Evolutionary conservation across 768 basidiomycete species (phyloP).

Genomic region (Leccinellum albellum): DNA sequence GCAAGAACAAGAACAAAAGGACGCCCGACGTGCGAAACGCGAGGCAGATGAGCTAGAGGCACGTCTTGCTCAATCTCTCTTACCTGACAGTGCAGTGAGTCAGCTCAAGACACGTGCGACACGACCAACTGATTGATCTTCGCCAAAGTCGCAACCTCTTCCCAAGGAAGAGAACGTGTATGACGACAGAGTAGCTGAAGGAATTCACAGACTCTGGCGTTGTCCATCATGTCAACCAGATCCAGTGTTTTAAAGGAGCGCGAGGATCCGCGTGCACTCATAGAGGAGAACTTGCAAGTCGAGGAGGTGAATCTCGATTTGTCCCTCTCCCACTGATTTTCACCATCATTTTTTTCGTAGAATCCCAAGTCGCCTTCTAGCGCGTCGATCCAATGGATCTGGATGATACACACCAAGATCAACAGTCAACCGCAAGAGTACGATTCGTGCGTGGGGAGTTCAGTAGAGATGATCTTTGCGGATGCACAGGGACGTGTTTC

Average conservation of each 20-base stretch:
- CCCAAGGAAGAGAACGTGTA: slow-evolving; percentile 68
- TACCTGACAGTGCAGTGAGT: slow-evolving; percentile 86
- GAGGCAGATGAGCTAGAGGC: slow-evolving; percentile 79
- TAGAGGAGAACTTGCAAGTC: slow-evolving; percentile 89
- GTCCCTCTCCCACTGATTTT: background rate
- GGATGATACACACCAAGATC: slow-evolving; percentile 92
- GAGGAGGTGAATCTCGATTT: slow-evolving; percentile 62
- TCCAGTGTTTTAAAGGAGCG: slow-evolving; percentile 95
- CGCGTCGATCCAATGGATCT: slow-evolving; percentile 90
- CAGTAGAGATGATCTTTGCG: slow-evolving; percentile 80
- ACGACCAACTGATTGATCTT: background rate
- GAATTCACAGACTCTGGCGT: slow-evolving; percentile 80
- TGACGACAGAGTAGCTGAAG: slow-evolving; percentile 94
- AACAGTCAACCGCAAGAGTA: slow-evolving; percentile 90
- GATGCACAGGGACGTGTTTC: slow-evolving; percentile 87
- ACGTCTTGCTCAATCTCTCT: slow-evolving; percentile 70
- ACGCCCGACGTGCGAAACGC: slow-evolving; percentile 80
- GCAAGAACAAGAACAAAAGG: slow-evolving; percentile 93
- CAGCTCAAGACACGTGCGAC: background rate
- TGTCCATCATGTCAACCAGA: slow-evolving; percentile 87
- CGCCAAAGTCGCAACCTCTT: slow-evolving; percentile 56
- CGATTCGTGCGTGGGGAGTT: slow-evolving; percentile 80
- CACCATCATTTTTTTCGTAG: slow-evolving; percentile 22
- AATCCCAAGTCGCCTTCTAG: slow-evolving; percentile 72
- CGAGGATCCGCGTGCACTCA: slow-evolving; percentile 82